phyloP scores from a whole-genome alignment of 2,329 filamentous ascomycete genomes.

The Cucurbitaria berberidis region DNA sequence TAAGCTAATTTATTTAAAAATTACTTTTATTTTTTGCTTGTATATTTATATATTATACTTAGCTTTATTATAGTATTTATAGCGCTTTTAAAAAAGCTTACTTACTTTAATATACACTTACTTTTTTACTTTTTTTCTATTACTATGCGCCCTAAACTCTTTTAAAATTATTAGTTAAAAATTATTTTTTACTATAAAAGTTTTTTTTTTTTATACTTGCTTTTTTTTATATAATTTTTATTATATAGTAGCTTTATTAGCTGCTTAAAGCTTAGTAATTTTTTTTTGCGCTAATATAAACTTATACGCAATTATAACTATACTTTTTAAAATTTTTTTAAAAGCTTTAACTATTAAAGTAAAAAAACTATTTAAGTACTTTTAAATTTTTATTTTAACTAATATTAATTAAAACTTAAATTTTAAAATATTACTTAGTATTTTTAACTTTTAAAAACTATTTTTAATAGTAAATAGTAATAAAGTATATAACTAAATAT shows the following conservation, averaged over 20 bases:
- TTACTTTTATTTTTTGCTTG: no score
- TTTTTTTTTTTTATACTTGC: background rate
- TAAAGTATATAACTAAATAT: constrained; percentile 23
- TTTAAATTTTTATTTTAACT: constrained; percentile 6
- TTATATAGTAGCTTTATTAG: background rate
- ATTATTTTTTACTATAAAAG: background rate
- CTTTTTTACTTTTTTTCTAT: background rate
- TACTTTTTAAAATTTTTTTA: constrained; percentile 1
- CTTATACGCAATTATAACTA: background rate
- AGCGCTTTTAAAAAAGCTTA: no score
- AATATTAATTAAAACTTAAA: constrained; percentile 12
- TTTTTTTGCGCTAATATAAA: background rate
- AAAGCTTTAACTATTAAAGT: background rate
- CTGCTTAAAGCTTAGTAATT: background rate
- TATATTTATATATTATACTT: no score
- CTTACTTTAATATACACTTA: no score
- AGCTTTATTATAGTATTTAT: no score
- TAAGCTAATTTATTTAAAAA: no score
- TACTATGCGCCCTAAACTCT: background rate
- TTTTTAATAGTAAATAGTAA: constrained; percentile 3
- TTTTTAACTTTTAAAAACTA: constrained; percentile 10
- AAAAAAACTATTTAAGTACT: background rate
- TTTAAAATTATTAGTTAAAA: background rate
- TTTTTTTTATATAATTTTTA: constrained; percentile 5
- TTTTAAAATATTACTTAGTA: constrained; percentile 16